phyloP scores from a whole-genome alignment of 305 asterid genomes.

The Solanum hybrid region DNA sequence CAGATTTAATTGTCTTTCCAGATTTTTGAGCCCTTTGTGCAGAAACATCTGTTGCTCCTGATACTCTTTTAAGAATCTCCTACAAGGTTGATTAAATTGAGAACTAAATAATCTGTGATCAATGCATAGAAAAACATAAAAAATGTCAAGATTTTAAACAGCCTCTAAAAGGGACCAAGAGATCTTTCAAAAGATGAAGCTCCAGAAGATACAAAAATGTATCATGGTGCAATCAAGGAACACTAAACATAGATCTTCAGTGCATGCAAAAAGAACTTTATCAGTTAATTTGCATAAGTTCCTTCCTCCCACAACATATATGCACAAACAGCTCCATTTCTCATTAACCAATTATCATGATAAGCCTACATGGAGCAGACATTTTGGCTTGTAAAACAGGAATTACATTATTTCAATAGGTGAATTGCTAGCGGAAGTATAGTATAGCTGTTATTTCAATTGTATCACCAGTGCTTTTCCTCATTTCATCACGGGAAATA shows the following conservation, averaged over 20 bases:
- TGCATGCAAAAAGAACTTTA: not conserved
- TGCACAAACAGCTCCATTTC: not conserved
- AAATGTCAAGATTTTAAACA: not conserved
- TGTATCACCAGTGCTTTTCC: not conserved
- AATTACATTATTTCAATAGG: not conserved
- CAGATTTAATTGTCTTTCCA: constrained; percentile 28
- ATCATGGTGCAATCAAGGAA: not conserved
- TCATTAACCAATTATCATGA: not conserved
- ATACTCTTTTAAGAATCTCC: constrained; percentile 64
- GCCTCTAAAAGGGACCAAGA: not conserved
- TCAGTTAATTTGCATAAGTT: not conserved
- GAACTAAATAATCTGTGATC: constrained; percentile 4
- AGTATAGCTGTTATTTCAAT: not conserved
- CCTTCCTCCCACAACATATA: not conserved
- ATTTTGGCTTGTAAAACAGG: not conserved
- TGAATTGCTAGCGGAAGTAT: not conserved
- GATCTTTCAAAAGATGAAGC: not conserved
- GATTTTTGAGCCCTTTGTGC: constrained; percentile 25
- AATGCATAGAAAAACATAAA: constrained; percentile 12
- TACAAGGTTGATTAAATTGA: constrained; percentile 16
- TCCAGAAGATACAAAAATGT: not conserved
- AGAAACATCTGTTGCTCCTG: constrained; percentile 36
- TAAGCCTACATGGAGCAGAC: not conserved
- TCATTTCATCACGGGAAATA: not conserved
- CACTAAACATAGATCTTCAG: not conserved